A percentile compares a stretch with the other conserved stretches of the same genome.
Conservation (phyloP, 208 protist genomes). For the Tritrichomonas foetus region DNA sequence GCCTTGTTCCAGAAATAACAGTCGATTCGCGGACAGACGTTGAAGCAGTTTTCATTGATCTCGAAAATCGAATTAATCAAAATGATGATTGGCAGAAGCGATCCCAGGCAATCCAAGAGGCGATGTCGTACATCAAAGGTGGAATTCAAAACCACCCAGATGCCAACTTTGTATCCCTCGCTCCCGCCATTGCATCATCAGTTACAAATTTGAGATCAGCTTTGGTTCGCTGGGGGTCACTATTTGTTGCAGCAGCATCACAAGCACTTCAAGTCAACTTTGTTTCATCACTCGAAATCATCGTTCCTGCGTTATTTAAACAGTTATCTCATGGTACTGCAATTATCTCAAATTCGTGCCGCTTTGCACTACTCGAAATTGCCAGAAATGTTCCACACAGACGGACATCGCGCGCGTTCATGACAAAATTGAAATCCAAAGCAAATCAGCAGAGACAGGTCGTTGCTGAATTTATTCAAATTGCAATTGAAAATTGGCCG, state of each 20-base stretch:
- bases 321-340: slow-evolving; percentile 1
- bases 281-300: background rate
- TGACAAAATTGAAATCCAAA: background rate
- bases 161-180: background rate
- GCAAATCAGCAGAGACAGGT: background rate
- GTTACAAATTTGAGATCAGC: background rate
- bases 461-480: background rate
- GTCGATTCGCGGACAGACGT: too few relatives aligned
- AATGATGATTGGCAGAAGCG: too few relatives aligned
- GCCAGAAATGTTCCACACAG: background rate
- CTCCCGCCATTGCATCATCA: background rate
- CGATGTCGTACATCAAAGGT: too few relatives aligned
- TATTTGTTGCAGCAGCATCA: background rate
- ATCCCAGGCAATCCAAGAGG: too few relatives aligned
- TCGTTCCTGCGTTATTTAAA: background rate
- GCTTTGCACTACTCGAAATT: background rate
- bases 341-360: background rate
- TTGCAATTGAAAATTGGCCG: background rate
- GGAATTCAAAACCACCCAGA: too few relatives aligned
- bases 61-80: too few relatives aligned
- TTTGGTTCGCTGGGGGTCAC: background rate
- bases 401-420: background rate
- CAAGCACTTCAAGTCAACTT: background rate
- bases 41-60: too few relatives aligned
- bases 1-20: too few relatives aligned